Evolutionary conservation across 306 rosid species (phyloP).

Genomic region (Leucaena leucocephala): DNA sequence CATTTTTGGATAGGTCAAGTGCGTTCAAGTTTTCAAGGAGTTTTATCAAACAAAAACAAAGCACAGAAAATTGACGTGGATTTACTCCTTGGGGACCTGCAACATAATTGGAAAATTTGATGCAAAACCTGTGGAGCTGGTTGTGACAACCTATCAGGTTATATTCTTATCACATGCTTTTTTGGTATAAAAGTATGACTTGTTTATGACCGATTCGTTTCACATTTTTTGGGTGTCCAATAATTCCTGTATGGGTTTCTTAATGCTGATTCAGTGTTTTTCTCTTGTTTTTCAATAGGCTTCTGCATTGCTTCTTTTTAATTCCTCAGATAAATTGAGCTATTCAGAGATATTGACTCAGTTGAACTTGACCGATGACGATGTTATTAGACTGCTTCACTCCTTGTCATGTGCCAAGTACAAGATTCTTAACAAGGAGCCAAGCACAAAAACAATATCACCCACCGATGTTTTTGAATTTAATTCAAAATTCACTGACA

Average conservation of each 20-base stretch:
- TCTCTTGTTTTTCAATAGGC: slow-evolving; percentile 57
- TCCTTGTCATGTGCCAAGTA: slow-evolving; percentile 95
- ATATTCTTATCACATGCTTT: slow-evolving; percentile 28
- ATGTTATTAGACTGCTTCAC: slow-evolving; percentile 84
- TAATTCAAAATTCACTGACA: slow-evolving; percentile 85
- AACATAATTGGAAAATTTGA: slow-evolving; percentile 83
- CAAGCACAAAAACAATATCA: slow-evolving; percentile 68
- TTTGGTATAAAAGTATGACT: slow-evolving; percentile 17
- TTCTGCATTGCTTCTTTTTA: slow-evolving; percentile 83
- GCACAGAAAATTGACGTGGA: slow-evolving; percentile 94
- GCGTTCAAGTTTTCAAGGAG: slow-evolving; percentile 90
- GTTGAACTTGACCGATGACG: slow-evolving; percentile 78
- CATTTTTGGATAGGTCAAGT: slow-evolving; percentile 55
- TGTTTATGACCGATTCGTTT: slow-evolving; percentile 20
- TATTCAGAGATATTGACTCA: slow-evolving; percentile 87
- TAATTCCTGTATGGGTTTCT: slow-evolving; percentile 17
- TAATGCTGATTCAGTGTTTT: slow-evolving; percentile 25
- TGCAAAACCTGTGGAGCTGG: slow-evolving; percentile 75
- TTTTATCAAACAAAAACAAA: slow-evolving; percentile 89
- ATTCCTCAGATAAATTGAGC: slow-evolving; percentile 78
- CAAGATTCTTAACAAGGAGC: slow-evolving; percentile 86
- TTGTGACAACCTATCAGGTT: slow-evolving; percentile 97
- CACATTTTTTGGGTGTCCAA: slow-evolving; percentile 12
- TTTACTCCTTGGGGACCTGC: slow-evolving; percentile 96
- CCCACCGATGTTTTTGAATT: slow-evolving; percentile 72